Conservation (phyloP, 2,329 filamentous ascomycete species). For the Mollisiaceae sp. region DNA sequence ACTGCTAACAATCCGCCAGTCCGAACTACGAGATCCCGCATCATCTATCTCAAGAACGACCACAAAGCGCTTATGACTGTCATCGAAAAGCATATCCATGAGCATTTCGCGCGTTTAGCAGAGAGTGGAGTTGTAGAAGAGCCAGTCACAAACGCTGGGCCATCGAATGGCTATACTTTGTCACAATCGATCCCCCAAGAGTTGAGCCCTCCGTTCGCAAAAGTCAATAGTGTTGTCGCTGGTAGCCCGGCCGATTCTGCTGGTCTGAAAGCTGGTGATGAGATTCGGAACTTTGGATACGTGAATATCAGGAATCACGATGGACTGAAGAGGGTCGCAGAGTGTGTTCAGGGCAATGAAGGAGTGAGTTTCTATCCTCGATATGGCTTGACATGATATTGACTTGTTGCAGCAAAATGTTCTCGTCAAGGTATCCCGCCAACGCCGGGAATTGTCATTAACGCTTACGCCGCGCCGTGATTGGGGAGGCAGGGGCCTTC, state of each 20-base stretch:
- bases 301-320: slow-evolving; percentile 88
- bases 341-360: slow-evolving; percentile 88
- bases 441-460: slow-evolving; percentile 65
- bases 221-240: slow-evolving; percentile 80
- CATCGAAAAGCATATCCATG: slow-evolving; percentile 86
- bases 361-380: slow-evolving; percentile 62
- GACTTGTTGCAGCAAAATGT: slow-evolving; percentile 63
- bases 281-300: slow-evolving; percentile 82
- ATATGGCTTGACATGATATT: slow-evolving; percentile 17
- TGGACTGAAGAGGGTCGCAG: slow-evolving; percentile 81
- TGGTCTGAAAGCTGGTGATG: slow-evolving; percentile 80
- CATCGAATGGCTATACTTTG: slow-evolving; percentile 40
- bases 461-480: slow-evolving; percentile 76
- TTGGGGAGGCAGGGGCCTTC: slow-evolving; percentile 88
- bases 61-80: slow-evolving; percentile 86
- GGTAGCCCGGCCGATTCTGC: slow-evolving; percentile 83
- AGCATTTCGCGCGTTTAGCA: slow-evolving; percentile 77
- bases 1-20: slow-evolving; percentile 57
- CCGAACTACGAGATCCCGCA: slow-evolving; percentile 87
- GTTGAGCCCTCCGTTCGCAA: slow-evolving; percentile 76
- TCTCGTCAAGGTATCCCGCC: slow-evolving; percentile 64
- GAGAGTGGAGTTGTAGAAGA: slow-evolving; percentile 45
- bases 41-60: slow-evolving; percentile 90
- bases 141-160: slow-evolving; percentile 33
- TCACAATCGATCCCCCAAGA: slow-evolving; percentile 42